phyloP scores from a whole-genome alignment of 257 asterid species.

The Galeopsis tetrahit region DNA sequence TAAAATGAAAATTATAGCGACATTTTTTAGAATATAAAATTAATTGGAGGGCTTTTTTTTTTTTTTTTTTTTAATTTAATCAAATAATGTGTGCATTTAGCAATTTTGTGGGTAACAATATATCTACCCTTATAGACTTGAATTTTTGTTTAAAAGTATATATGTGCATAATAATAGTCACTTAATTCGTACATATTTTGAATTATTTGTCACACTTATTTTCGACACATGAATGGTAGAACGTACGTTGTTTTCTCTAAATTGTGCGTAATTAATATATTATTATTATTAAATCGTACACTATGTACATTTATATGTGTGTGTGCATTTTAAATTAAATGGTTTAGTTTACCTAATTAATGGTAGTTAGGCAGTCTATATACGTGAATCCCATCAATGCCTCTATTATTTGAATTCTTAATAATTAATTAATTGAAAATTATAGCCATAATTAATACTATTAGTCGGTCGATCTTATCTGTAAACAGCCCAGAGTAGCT shows the following conservation, averaged over 20 bases:
- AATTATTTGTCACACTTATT: too few relatives aligned
- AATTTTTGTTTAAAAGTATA: too few relatives aligned
- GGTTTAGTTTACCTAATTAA: background rate
- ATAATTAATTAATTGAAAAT: background rate
- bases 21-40: too few relatives aligned
- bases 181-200: background rate
- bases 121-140: too few relatives aligned
- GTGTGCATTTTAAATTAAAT: too few relatives aligned
- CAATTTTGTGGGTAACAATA: too few relatives aligned
- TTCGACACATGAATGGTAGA: background rate
- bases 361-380: background rate
- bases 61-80: too few relatives aligned
- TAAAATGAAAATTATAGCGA: too few relatives aligned
- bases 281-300: background rate
- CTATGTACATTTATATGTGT: too few relatives aligned
- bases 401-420: background rate
- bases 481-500: background rate
- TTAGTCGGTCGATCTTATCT: background rate
- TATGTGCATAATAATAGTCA: background rate
- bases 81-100: too few relatives aligned
- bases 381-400: conserved; percentile 3
- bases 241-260: background rate
- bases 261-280: too few relatives aligned
- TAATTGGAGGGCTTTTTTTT: too few relatives aligned
- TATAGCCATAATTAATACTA: background rate